These are phyloP conservation scores for Cytospora leucostoma DNA, from an alignment of 2,329 filamentous ascomycete species.

Conservation along the genomic window DNA sequence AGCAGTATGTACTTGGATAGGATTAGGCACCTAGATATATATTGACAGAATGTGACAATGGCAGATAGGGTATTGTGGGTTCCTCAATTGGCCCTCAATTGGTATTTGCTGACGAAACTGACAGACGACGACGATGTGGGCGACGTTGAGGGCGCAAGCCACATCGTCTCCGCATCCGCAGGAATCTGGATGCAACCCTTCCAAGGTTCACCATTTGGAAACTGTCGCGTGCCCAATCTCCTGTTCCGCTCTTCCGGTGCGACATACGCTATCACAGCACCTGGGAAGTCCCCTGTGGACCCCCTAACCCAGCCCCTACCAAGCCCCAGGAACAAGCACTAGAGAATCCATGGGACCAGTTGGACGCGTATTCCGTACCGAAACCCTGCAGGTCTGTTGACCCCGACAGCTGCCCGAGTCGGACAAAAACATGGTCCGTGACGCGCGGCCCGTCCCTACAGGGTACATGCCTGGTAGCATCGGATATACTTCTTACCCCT, in stretches of 20 bases:
- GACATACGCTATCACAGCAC: conserved; percentile 3
- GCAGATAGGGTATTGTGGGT: no score
- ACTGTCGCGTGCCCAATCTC: conserved; percentile 23
- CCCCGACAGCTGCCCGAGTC: no score
- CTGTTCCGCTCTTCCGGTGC: conserved; percentile 16
- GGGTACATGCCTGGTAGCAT: background rate
- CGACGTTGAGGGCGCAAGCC: background rate
- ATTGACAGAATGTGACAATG: no score
- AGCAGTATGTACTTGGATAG: no score
- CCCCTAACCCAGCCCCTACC: conserved; percentile 6
- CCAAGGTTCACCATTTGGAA: no score
- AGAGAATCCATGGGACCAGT: background rate
- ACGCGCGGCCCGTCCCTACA: background rate
- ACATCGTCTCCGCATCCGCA: background rate
- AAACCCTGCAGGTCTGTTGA: no score
- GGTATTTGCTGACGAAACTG: no score
- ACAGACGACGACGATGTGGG: no score
- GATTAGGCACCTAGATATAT: no score
- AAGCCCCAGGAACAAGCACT: background rate
- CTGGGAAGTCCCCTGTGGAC: background rate
- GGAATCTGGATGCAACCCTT: background rate
- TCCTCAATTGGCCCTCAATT: no score
- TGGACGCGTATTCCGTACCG: no score
- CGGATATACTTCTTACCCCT: background rate
- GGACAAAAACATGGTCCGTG: background rate